Base-by-base conservation (phyloP, 1,284 basidiomycete species). In the Phlebopus sp. region DNA sequence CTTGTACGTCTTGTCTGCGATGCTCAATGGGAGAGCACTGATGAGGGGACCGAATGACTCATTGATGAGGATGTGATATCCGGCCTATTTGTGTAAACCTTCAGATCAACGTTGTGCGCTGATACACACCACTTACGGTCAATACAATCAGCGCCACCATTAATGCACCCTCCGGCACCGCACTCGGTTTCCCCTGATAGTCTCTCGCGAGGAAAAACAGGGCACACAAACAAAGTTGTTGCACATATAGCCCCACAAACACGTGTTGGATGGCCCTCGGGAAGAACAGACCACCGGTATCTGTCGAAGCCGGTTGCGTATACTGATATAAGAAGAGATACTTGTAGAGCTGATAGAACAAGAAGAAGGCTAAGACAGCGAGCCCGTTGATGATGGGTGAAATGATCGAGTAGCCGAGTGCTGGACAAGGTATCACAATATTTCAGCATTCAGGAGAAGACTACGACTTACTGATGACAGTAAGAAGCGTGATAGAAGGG, bases 231-330 rank as follows among this genome's bases (percentile, higher is more conserved):
- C 90, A 94, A 44, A 96, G 63, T 39, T 62, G 84, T 59, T 89
- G 79, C 46, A 97, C 78, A 65, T 97, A 97, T 59, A 95, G 56
- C 4, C 93, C 96, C n/a, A 93, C 90, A 59, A 98, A 97, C 36
- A 96, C 66, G 61, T 97, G 95, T 46, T 88, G 82, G 37, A 99
- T 83, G 1, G 97, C 96, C 69, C 88, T 92, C 38, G 94, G 94
- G 77, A 96, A 98, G 77, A 98, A 98, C 42, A 91, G 69, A 0
- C 96, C 96, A 23, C 93, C 95, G 0, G 96, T 98, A 57, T 99
- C 96, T 43, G 71, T 74, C 3, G 78, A 71, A 0, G 79, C 69
- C 13, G 85, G 82, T 62, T 90, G 86, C 55, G 93, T 87, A 62
- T 86, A 82, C 59, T 80, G 77, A 77, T 84, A 94, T 40, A 89